Evolutionary conservation across 305 asterid genomes (phyloP), one percentile per base, ranked within the genome.

Genomic region (Rubia tinctorum): DNA sequence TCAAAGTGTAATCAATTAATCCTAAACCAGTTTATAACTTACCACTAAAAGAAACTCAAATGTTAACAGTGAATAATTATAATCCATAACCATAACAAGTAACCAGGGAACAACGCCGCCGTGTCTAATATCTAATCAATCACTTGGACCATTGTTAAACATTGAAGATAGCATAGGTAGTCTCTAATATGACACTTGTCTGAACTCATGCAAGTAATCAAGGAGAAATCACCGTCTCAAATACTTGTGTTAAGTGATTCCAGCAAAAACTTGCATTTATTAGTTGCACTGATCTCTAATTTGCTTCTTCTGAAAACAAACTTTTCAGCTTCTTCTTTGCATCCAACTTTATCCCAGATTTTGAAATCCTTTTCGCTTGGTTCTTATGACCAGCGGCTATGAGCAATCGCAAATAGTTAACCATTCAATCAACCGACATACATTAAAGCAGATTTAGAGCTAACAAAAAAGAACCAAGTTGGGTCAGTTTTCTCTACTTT

Each of bases 91-190:
- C 3, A 66, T 11, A 55, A 30, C 37, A 30, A 8, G 44, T n/a
- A 18, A 44, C 27, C 18, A 53, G 37, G 49, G 39, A 20, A 47
- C 11, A 45, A 30, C 12, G 17, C 62, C 12, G 17, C 62, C 75
- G 30, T 59, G 22, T 65, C 67, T 69, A 47, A 69, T 25, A 71
- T 45, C 18, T 73, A 61, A 45, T 43, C 44, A 65, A 64, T 39
- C 62, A 74, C 51, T 22, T 14, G 23, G 40, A 71, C 53, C 23
- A 27, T 47, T 47, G 70, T 90, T 84, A 94, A 71, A 94, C 90
- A 23, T 91, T 94, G 87, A 90, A 94, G 76, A 27, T 89, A 37
- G 40, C 40, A 6, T 37, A 37, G 40, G 4, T 37, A 37, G 40
- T 37, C 40, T 37, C 40, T 37, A 37, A 37, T 37, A 6, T 37